Evolutionary conservation across 2,329 filamentous ascomycete genomes (phyloP).

Genomic region (Verticillium longisporum): DNA sequence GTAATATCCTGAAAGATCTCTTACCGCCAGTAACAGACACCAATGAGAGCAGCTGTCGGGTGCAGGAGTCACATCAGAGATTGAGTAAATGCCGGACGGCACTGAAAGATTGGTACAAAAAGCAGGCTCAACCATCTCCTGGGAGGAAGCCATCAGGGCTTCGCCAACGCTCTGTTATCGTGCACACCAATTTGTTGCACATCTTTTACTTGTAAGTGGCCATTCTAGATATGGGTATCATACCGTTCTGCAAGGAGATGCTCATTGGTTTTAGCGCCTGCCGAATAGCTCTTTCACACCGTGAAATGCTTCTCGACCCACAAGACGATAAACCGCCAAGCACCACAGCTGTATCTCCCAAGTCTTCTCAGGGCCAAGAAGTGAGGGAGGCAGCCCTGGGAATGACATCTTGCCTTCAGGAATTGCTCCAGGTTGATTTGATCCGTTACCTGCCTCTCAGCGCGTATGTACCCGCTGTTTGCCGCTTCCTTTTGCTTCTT

Average conservation of each 20-base stretch:
- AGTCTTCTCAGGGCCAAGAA: too few relatives aligned
- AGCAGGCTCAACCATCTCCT: not conserved
- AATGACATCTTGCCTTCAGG: too few relatives aligned
- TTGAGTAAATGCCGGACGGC: not conserved
- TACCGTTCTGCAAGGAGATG: too few relatives aligned
- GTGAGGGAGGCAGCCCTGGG: too few relatives aligned
- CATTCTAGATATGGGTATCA: too few relatives aligned
- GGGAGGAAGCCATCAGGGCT: too few relatives aligned
- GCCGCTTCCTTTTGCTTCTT: too few relatives aligned
- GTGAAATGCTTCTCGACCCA: too few relatives aligned
- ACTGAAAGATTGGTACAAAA: not conserved
- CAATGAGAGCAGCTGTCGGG: not conserved
- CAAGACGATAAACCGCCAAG: not conserved
- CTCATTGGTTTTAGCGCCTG: not conserved
- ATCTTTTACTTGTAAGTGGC: not conserved
- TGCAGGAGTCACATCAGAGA: not conserved
- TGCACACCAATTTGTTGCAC: not conserved
- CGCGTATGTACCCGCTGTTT: too few relatives aligned
- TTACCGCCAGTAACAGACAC: not conserved
- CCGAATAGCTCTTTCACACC: too few relatives aligned
- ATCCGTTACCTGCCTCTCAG: too few relatives aligned
- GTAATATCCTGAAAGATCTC: not conserved
- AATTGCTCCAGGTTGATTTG: too few relatives aligned
- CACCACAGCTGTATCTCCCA: not conserved
- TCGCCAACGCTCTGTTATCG: not conserved